Conservation (phyloP, 169 alveolate genomes). For the Plasmodium cynomolgi region DNA sequence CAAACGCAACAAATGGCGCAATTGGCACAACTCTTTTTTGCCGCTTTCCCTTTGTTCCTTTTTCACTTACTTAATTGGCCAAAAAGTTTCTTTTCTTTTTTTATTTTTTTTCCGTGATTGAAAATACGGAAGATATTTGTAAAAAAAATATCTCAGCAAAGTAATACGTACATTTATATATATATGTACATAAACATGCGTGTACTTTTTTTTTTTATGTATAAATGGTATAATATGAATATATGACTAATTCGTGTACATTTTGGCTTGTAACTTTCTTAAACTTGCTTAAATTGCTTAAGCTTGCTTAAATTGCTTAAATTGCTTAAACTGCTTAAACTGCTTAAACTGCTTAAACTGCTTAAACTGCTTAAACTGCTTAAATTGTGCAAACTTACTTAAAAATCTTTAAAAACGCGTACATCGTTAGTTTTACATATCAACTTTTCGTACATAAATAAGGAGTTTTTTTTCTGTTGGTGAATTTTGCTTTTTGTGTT, state of each 20-base stretch:
- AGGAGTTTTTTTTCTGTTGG: background rate
- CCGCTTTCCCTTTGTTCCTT: background rate
- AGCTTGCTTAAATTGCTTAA: too few relatives aligned
- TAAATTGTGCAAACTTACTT: background rate
- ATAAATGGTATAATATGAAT: background rate
- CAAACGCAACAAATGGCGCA: background rate
- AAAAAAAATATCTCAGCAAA: background rate
- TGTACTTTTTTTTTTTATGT: background rate
- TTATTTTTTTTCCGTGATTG: background rate
- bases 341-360: too few relatives aligned
- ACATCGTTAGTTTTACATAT: background rate
- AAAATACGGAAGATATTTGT: background rate
- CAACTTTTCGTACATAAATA: background rate
- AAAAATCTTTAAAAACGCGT: background rate
- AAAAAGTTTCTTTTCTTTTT: background rate
- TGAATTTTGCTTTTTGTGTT: background rate
- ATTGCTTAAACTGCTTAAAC: too few relatives aligned
- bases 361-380: background rate
- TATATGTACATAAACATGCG: background rate
- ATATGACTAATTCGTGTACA: background rate
- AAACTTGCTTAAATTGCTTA: too few relatives aligned
- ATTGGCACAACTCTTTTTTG: background rate
- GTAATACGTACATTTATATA: background rate
- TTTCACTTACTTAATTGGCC: conserved; percentile 19
- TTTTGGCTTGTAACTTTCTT: background rate